These are phyloP conservation scores for Chlorella sp. DNA, from an alignment of 139 green algal genomes.

Conservation along the genomic window DNA sequence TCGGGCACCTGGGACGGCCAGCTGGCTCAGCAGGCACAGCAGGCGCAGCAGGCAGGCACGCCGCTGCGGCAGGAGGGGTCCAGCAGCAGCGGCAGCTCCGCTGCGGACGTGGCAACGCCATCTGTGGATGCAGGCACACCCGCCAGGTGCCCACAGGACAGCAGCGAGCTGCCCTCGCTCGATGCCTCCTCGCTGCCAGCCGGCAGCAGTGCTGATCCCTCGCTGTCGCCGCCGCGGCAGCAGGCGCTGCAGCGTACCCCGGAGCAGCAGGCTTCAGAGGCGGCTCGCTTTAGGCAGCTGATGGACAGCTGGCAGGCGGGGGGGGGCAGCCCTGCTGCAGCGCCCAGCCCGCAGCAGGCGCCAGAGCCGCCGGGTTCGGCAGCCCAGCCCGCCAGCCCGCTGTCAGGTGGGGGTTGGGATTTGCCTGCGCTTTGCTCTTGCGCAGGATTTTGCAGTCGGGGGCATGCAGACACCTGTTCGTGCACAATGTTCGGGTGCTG, in stretches of 20 bases:
- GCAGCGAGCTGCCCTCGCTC: neutral
- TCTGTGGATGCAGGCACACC: neutral
- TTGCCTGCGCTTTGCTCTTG: no score
- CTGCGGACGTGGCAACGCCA: neutral
- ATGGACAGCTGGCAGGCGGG: neutral
- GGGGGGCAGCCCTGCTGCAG: neutral
- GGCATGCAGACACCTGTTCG: no score
- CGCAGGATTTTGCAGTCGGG: no score
- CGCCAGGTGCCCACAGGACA: neutral
- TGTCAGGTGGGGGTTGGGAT: neutral
- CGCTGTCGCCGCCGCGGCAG: neutral
- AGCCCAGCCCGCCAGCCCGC: neutral
- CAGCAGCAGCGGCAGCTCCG: neutral
- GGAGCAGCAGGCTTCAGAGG: neutral
- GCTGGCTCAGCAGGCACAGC: conserved; percentile 3
- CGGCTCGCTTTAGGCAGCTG: conserved; percentile 5
- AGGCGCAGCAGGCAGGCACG: neutral
- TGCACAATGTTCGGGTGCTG: no score
- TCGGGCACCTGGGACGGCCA: neutral
- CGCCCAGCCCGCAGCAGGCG: neutral
- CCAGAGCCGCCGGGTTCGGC: neutral
- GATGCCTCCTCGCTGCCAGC: neutral
- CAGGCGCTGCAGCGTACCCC: neutral
- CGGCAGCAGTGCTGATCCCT: neutral
- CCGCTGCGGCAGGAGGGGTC: conserved; percentile 1